Base-by-base conservation (phyloP, 2,329 filamentous ascomycete genomes). In the Colletotrichum sp. region DNA sequence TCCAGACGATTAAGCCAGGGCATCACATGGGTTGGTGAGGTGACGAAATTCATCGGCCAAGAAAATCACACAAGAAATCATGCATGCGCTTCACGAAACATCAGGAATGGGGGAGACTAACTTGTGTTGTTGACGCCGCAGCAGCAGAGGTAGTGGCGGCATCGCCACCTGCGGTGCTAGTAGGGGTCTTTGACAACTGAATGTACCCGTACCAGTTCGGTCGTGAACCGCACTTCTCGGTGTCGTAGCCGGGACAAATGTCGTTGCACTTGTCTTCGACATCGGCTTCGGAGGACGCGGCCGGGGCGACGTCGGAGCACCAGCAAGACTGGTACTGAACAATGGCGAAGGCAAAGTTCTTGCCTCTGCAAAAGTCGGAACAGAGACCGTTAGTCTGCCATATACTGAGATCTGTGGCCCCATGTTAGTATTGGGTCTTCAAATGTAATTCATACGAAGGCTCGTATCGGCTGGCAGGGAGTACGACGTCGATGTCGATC, bases 301-400 rank as follows among this genome's bases (percentile, higher is more conserved):
- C 86, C 10, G 94, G 94, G 3, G 88, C 88, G 80, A 92, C 92
- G 82, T 95, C 90, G 48, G 93, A 93, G 82, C 94, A 96, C 94
- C 94, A 96, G 82, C 94, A 96, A 67, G 88, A 83, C 36, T 91
- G 86, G 18, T 84, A 88, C 79, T 95, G 90, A 2, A 96, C 86
- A 64, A 96, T 87, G 78, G 93, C 94, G 77, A 93, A 94, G 52
- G 94, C 93, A 78, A 88, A 94, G 18, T 87, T 79, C 28, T 80
- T 79, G 24, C 81, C 80, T 30, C 83, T 79, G 84, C 94, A 96
- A 65, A 88, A 88, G 65, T 90, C 85, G 66, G 87, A 85, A 82
- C 94, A 96, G 15, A 92, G 88, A 34, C 94, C 94, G 79, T 95
- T 92, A 24, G 93, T 94, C 82, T 95, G 93, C 77, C 84, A 93